Percentiles rank a stretch among this genome's conserved stretches.
These are phyloP conservation scores for Calonectria honghensis DNA, from an alignment of 2,329 filamentous ascomycete species.

Conservation along the genomic window DNA sequence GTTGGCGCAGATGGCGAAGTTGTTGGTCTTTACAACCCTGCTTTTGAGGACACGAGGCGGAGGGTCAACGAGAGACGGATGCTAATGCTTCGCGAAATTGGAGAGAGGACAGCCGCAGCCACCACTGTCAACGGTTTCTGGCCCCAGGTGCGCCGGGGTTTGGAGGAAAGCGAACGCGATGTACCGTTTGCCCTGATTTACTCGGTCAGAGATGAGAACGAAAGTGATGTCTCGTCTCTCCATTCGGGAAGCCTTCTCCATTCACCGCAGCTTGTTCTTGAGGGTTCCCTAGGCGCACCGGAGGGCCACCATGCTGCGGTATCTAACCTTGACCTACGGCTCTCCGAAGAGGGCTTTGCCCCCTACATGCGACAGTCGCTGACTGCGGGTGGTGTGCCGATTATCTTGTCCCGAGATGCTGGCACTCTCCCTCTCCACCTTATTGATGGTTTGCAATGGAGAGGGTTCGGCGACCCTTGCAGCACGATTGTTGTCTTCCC, in stretches of 20 bases:
- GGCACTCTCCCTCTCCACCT: slow-evolving; percentile 79
- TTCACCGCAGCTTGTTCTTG: slow-evolving; percentile 79
- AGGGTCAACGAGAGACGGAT: slow-evolving; percentile 88
- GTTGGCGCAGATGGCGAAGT: slow-evolving; percentile 84
- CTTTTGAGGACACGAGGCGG: slow-evolving; percentile 86
- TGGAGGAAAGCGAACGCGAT: slow-evolving; percentile 85
- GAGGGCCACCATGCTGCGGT: slow-evolving; percentile 77
- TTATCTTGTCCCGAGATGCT: slow-evolving; percentile 80
- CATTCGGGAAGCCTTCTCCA: slow-evolving; percentile 79
- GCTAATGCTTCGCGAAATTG: slow-evolving; percentile 85
- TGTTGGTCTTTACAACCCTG: slow-evolving; percentile 85
- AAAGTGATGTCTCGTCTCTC: slow-evolving; percentile 83
- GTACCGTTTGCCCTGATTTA: slow-evolving; percentile 87
- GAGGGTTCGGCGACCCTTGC: slow-evolving; percentile 83
- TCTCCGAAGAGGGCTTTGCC: slow-evolving; percentile 83
- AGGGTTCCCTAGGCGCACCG: slow-evolving; percentile 83
- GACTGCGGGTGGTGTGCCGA: slow-evolving; percentile 76
- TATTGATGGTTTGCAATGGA: slow-evolving; percentile 80
- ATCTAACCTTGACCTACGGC: slow-evolving; percentile 79
- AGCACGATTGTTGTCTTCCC: slow-evolving; percentile 84
- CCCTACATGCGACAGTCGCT: slow-evolving; percentile 86
- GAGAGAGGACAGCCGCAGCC: slow-evolving; percentile 83
- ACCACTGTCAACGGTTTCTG: slow-evolving; percentile 84
- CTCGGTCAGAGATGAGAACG: slow-evolving; percentile 81
- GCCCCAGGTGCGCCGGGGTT: slow-evolving; percentile 79